Evolutionary conservation across 352 stramenopile genomes (phyloP).

Genomic region (Phytophthora sansomeana): DNA sequence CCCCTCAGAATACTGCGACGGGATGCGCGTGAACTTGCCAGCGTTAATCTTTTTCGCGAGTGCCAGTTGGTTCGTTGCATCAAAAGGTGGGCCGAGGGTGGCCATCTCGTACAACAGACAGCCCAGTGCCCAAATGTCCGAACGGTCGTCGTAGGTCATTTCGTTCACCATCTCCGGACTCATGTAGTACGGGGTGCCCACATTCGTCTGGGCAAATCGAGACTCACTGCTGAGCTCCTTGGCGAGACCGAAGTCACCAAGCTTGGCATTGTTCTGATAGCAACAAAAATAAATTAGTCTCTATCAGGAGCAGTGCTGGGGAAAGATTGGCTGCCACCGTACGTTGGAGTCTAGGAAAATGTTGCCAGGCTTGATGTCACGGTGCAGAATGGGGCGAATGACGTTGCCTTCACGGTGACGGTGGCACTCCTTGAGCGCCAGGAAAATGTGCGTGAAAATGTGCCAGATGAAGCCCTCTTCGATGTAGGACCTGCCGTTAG

Average conservation of each 20-base stretch:
- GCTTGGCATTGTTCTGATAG: conserved; percentile 89
- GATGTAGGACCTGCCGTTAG: conserved; percentile 76
- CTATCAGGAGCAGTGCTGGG: no score
- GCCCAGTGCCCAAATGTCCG: conserved; percentile 92
- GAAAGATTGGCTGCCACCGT: conserved; percentile 12
- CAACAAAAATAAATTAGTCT: conserved; percentile 6
- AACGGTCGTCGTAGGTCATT: conserved; percentile 93
- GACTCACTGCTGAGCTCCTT: conserved; percentile 93
- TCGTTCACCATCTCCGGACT: conserved; percentile 93
- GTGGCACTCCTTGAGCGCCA: conserved; percentile 93
- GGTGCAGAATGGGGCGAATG: conserved; percentile 88
- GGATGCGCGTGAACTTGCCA: conserved; percentile 92
- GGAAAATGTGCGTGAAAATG: conserved; percentile 93
- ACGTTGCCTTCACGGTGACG: conserved; percentile 85
- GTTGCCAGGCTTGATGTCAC: conserved; percentile 94
- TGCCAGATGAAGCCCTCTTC: conserved; percentile 95
- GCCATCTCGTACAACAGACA: conserved; percentile 94
- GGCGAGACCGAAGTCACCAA: conserved; percentile 92
- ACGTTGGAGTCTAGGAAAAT: conserved; percentile 93
- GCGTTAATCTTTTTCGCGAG: conserved; percentile 95
- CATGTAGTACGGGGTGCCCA: conserved; percentile 95
- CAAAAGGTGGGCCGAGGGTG: conserved; percentile 90
- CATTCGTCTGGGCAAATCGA: conserved; percentile 91
- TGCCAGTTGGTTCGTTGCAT: conserved; percentile 92
- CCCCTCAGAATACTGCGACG: conserved; percentile 90